These are phyloP conservation scores for Magnusiomyces magnusii DNA, from an alignment of 1,139 yeast genomes.

Conservation along the genomic window DNA sequence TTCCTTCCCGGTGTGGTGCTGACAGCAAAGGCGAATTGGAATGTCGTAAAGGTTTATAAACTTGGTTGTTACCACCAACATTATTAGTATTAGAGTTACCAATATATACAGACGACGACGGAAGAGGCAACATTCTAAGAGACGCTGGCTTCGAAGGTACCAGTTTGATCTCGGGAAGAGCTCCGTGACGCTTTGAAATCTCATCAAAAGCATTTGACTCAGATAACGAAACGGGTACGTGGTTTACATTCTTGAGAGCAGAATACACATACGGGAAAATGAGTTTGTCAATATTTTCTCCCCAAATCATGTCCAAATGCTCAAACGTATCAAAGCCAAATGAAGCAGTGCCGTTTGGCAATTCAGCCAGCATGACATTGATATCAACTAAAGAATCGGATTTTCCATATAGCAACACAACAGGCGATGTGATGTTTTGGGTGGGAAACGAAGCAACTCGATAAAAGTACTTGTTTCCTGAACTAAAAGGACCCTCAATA, in stretches of 20 bases:
- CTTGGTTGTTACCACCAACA: too few species aligned
- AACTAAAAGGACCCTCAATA: constrained; percentile 24
- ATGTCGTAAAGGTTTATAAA: too few species aligned
- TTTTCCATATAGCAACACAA: constrained; percentile 71
- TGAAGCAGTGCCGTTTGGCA: constrained; percentile 39
- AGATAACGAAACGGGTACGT: neutral
- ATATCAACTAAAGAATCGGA: constrained; percentile 81
- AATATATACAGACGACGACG: too few species aligned
- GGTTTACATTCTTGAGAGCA: constrained; percentile 19
- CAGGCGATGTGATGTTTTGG: constrained; percentile 58
- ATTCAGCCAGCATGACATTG: constrained; percentile 55
- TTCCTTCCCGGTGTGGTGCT: too few species aligned
- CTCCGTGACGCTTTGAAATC: neutral
- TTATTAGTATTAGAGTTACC: too few species aligned
- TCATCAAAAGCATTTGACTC: neutral
- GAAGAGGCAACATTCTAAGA: too few species aligned
- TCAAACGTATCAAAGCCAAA: constrained; percentile 56
- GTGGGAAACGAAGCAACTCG: constrained; percentile 62
- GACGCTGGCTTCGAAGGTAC: neutral
- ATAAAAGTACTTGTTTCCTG: constrained; percentile 40
- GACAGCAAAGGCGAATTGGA: too few species aligned
- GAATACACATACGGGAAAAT: constrained; percentile 47
- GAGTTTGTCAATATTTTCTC: constrained; percentile 49
- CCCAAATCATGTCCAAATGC: constrained; percentile 90
- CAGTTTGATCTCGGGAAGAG: neutral